Evolutionary conservation across 179 eudicot species (phyloP), one percentile per base, ranked within the genome.

Genomic region (Camellia oleifera): DNA sequence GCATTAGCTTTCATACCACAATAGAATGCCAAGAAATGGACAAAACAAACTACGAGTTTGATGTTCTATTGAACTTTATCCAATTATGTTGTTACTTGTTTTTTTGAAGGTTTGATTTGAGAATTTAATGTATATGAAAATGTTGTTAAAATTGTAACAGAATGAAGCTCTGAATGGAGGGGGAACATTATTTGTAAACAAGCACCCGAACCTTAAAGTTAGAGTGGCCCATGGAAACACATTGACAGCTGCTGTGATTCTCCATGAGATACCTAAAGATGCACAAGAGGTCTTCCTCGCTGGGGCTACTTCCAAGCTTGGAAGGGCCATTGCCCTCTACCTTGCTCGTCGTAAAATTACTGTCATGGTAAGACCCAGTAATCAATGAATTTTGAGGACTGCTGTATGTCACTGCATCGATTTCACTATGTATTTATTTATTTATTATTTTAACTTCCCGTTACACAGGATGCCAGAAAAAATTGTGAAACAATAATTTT

Each of bases 181-280:
- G 17, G 99, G 99, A 67, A 88, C 85, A 11, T 86, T 96, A 3
- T 96, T 92, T 80, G 91, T 94, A 0, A 85, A 89, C 71, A 96
- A 90, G 83, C 97, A 91, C 69, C 99, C 99, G 0, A 81, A 92
- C 82, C 88, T 96, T 50, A 91, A 76, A 80, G 95, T 96, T 7
- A 78, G 98, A 48, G 93, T 94, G 44, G 99, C 92, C 69, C 99
- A 96, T 80, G 99, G 99, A n/a, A 96, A 96, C 85, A 96, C 99
- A 60, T 80, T 96, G 76, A 93, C 97, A n/a, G 94, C 97, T 0
- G 98, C 94, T 50, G 97, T 91, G 32, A 89, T 91, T 64, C 88
- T 92, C 53, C 68, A 93, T 60, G 90, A 91, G 72, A 81, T 95
- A 56, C 93, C 92, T 54, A 26, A 78, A 9, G 88, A 94, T 62